Evolutionary conservation across 139 green algal species (phyloP).

Genomic region (Gonium pectorale): DNA sequence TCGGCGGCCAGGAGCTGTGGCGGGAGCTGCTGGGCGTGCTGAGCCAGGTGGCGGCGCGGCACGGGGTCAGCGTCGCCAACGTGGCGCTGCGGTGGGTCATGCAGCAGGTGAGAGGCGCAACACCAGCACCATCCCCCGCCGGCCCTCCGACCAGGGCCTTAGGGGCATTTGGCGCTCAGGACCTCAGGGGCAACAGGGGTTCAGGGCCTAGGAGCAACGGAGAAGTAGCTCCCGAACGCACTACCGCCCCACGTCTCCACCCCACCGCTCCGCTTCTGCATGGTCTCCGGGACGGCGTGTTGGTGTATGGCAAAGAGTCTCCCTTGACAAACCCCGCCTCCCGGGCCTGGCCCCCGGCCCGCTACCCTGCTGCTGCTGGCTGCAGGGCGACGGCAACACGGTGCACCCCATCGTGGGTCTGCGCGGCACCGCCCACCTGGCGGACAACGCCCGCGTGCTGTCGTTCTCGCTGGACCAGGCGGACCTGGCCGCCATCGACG

Average conservation of each 20-base stretch:
- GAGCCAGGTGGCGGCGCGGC: conserved; percentile 55
- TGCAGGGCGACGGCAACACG: conserved; percentile 48
- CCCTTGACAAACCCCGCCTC: background rate
- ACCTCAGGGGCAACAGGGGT: background rate
- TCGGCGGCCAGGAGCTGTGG: conserved; percentile 67
- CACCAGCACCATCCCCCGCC: background rate
- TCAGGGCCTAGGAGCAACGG: too few relatives aligned
- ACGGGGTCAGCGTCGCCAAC: conserved; percentile 63
- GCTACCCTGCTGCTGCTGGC: too few relatives aligned
- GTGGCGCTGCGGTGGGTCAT: conserved; percentile 71
- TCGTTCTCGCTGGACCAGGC: conserved; percentile 39
- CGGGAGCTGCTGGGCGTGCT: conserved; percentile 64
- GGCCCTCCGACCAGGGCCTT: background rate
- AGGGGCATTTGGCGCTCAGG: background rate
- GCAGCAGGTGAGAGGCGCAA: conserved; percentile 42
- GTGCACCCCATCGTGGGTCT: conserved; percentile 70
- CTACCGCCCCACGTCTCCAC: too few relatives aligned
- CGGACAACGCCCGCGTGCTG: conserved; percentile 58
- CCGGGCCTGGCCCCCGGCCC: background rate
- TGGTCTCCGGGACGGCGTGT: too few relatives aligned
- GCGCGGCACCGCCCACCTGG: conserved; percentile 57
- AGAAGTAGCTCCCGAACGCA: too few relatives aligned
- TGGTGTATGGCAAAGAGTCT: background rate
- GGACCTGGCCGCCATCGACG: conserved; percentile 43
- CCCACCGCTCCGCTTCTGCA: too few relatives aligned